Base-by-base conservation (phyloP, 139 green algal species). In the Auxenochlorella pyrenoidosa region DNA sequence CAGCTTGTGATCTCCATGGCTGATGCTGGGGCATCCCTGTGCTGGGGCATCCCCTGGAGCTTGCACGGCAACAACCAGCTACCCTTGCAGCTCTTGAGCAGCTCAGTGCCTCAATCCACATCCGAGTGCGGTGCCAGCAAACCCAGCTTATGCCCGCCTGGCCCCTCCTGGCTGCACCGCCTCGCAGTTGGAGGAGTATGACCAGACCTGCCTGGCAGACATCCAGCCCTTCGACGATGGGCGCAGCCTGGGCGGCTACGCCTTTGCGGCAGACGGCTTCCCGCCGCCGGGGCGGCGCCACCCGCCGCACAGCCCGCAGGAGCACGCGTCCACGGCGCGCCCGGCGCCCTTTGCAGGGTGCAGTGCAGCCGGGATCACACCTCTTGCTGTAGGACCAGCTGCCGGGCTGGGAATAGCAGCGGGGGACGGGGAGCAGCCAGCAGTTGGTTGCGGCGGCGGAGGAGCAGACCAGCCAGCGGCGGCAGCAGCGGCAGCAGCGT, bases 111-210 rank as follows among this genome's bases (percentile, higher is more conserved):
- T n/a, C n/a, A n/a, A n/a, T n/a, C n/a, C n/a, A n/a, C n/a, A n/a
- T n/a, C n/a, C n/a, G n/a, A n/a, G n/a, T n/a, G n/a, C n/a, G n/a
- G n/a, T n/a, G n/a, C n/a, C n/a, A n/a, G n/a, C n/a, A n/a, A n/a
- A n/a, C n/a, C n/a, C n/a, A n/a, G n/a, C n/a, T n/a, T n/a, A n/a
- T n/a, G n/a, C n/a, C n/a, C n/a, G n/a, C n/a, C n/a, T n/a, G n/a
- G n/a, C n/a, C n/a, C n/a, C 32, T 21, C 34, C n/a, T 44, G 41
- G 30, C 16, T 76, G 30, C 70, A 5, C 21, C 16, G 3, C 70
- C 28, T 22, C 65, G 71, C 65, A 91, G 88, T 26, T 92, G 1
- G 88, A 93, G 34, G 89, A 93, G 63, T 91, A 77, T 36, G 90
- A 93, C 43, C 63, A 90, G 51, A 88, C 82, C 8, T 90, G 88